A percentile compares a stretch with the other conserved stretches of the same genome.
Conservation (phyloP, 306 rosid genomes). For the Boehmeria nivea region DNA sequence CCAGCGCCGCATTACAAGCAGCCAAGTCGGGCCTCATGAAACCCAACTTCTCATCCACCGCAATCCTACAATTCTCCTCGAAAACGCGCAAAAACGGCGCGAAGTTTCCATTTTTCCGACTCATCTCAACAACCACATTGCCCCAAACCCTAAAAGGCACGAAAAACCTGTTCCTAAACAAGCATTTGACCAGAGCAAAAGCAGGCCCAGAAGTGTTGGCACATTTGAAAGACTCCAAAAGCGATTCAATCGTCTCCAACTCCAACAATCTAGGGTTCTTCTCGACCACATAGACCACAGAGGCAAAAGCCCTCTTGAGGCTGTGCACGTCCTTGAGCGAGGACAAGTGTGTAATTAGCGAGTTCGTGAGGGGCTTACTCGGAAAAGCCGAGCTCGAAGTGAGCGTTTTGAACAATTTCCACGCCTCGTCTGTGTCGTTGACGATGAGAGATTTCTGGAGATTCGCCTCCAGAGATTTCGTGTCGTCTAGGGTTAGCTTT, state of each 20-base stretch:
- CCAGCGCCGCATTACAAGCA: conserved; percentile 83
- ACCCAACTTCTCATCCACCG: conserved; percentile 59
- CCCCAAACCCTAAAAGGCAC: conserved; percentile 74
- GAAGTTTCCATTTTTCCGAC: conserved; percentile 46
- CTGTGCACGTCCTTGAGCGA: conserved; percentile 58
- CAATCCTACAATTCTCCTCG: conserved; percentile 69
- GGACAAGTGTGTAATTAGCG: conserved; percentile 58
- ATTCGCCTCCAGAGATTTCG: conserved; percentile 41
- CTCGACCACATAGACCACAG: conserved; percentile 50
- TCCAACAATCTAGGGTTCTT: conserved; percentile 48
- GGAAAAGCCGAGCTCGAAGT: conserved; percentile 60
- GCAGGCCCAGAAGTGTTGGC: conserved; percentile 80
- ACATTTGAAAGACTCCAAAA: conserved; percentile 52
- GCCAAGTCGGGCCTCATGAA: conserved; percentile 66
- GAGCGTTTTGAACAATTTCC: conserved; percentile 84
- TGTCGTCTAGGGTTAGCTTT: conserved; percentile 33
- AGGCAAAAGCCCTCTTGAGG: conserved; percentile 81
- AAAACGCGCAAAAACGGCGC: conserved; percentile 53
- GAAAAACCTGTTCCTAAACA: conserved; percentile 65
- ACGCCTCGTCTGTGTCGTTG: conserved; percentile 61
- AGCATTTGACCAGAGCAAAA: conserved; percentile 56
- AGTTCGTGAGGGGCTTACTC: conserved; percentile 66
- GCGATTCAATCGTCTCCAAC: conserved; percentile 36
- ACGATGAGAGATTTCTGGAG: conserved; percentile 62
- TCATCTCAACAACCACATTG: conserved; percentile 50